phyloP scores from a whole-genome alignment of 345 rosid species.

The Raphanus sativus region DNA sequence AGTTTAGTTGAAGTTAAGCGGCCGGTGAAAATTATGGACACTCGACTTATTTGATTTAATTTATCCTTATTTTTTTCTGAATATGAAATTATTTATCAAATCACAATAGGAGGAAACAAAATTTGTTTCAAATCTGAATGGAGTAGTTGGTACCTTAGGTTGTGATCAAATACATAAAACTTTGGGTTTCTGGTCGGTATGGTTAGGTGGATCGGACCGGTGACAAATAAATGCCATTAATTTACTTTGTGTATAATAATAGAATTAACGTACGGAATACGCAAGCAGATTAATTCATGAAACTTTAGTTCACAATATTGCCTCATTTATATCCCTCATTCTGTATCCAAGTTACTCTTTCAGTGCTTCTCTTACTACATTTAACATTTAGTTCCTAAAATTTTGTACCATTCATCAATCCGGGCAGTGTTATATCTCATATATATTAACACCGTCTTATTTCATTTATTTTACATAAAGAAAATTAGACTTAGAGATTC shows the following conservation, averaged over 20 bases:
- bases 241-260: background rate
- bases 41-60: background rate
- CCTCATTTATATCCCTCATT: background rate
- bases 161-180: background rate
- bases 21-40: background rate
- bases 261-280: constrained; percentile 9
- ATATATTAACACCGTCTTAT: background rate
- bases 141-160: background rate
- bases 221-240: constrained; percentile 8
- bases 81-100: background rate
- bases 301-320: background rate
- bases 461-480: background rate
- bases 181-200: background rate
- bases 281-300: constrained; percentile 9
- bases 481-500: background rate
- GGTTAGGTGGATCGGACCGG: constrained; percentile 26
- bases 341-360: background rate
- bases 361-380: background rate
- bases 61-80: background rate
- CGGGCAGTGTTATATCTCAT: background rate
- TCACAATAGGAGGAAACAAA: constrained; percentile 17
- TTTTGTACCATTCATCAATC: background rate
- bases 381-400: background rate
- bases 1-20: background rate
- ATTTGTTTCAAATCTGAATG: constrained; percentile 1